Percentiles rank a stretch among this genome's conserved stretches.
These are phyloP conservation scores for Scutellaria baicalensis DNA, from an alignment of 257 asterid genomes.

Conservation along the genomic window DNA sequence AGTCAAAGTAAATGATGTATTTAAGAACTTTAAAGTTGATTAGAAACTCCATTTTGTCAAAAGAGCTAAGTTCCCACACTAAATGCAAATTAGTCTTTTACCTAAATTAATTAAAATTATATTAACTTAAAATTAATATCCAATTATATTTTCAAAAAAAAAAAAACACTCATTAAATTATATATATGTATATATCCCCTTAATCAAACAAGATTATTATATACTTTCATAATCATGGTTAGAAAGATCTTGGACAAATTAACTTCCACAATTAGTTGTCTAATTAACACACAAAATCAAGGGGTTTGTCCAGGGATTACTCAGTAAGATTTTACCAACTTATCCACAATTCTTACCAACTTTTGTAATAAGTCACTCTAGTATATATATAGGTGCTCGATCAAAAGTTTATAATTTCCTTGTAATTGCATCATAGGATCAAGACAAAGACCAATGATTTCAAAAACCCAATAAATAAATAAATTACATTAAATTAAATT, in stretches of 20 bases:
- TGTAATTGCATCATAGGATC: neutral
- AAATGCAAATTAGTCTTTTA: neutral
- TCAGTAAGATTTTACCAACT: slow-evolving; percentile 8
- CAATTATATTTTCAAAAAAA: no score
- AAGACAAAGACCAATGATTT: neutral
- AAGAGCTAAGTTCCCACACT: neutral
- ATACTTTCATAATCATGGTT: neutral
- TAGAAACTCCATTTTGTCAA: neutral
- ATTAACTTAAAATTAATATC: no score
- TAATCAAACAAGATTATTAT: neutral
- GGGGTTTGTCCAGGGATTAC: neutral
- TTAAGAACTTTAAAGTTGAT: neutral
- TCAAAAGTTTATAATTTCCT: neutral
- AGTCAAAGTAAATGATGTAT: neutral
- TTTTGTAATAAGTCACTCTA: neutral
- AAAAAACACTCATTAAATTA: no score
- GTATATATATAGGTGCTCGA: neutral
- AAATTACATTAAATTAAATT: neutral
- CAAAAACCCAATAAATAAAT: neutral
- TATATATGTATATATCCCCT: neutral
- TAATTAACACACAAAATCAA: neutral
- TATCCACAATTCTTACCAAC: slow-evolving; percentile 5
- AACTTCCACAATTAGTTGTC: neutral
- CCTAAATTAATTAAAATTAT: no score
- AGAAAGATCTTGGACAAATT: neutral